A percentile compares a stretch with the other conserved stretches of the same genome.
phyloP scores from a whole-genome alignment of 306 rosid species.

The Inga laurina region DNA sequence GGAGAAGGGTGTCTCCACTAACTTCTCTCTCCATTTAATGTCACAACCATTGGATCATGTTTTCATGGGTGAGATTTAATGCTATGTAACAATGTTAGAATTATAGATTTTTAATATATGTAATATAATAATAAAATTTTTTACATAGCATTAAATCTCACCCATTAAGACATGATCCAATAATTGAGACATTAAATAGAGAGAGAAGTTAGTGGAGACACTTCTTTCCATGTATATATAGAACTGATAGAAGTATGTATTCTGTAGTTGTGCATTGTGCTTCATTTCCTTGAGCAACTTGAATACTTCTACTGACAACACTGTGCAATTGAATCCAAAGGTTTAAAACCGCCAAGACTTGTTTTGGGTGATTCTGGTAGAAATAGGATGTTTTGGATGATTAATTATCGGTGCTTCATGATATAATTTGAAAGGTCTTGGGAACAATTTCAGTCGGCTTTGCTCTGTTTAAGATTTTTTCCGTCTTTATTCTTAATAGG shows the following conservation, averaged over 20 bases:
- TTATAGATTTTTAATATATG: too few species aligned
- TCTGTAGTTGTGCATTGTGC: background rate
- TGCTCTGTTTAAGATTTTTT: background rate
- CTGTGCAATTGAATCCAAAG: background rate
- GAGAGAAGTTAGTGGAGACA: too few species aligned
- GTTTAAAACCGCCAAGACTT: background rate
- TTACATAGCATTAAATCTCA: too few species aligned
- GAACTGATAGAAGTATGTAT: conserved; percentile 4
- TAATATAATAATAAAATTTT: too few species aligned
- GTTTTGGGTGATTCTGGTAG: background rate
- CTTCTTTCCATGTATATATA: background rate
- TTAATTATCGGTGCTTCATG: background rate
- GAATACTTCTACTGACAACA: background rate
- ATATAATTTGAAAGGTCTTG: background rate
- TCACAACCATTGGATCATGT: too few species aligned
- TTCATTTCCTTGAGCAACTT: background rate
- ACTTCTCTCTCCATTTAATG: too few species aligned
- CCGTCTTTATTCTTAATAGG: background rate
- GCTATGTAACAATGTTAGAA: too few species aligned
- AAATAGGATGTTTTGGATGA: background rate
- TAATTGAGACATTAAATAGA: too few species aligned
- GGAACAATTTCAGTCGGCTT: background rate
- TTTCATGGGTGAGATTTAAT: too few species aligned
- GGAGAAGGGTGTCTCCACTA: background rate
- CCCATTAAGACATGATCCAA: too few species aligned